Evolutionary conservation across 1,139 yeast genomes (phyloP), one percentile per base, ranked within the genome.

Genomic region (Hyphopichia fennica): DNA sequence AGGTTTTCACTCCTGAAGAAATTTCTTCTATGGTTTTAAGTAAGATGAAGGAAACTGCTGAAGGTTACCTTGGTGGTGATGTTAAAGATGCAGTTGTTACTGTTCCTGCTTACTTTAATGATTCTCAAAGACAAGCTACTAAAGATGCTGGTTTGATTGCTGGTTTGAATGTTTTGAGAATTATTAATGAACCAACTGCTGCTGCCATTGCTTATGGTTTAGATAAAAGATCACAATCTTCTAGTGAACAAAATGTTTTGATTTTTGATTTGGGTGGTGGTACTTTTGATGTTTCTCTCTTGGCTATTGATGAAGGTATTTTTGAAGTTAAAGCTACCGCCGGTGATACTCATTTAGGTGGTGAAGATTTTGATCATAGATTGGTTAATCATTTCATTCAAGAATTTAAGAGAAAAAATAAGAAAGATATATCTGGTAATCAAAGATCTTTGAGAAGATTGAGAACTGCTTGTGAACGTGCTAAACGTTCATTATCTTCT

Each of bases 331-430:
- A 89, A 80, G 91, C 97, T 50, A 90, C 97, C 56, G 96, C 96
- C 46, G 97, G 97, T 85, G 96, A 90, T 75, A 90, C 97, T 53
- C 97, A 90, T 74, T 81, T 90, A 77, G 97, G 97, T 79, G 97
- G 97, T 80, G 96, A 90, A 62, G 77, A 72, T 60, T 72, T 57
- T 52, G 72, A 66, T 55, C 55, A 62, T 61, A 58, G 67, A 53
- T 62, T 66, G 49, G 72, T 66, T 28, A 64, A 52, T 56, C 69
- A 65, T 63, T 65, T 66, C 43, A 58, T 62, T 43, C 56, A 54
- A 54, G 65, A 62, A 45, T 66, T 66, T 65, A 65, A 65, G 68
- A 62, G 69, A 59, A 66, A 63, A 65, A 58, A 65, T 63, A 62
- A 63, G 60, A 62, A 65, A 57, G 71, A 66, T 52, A 54, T 66